These are phyloP conservation scores for Klebsormidium nitens DNA, from an alignment of 139 green algal genomes.

Conservation along the genomic window DNA sequence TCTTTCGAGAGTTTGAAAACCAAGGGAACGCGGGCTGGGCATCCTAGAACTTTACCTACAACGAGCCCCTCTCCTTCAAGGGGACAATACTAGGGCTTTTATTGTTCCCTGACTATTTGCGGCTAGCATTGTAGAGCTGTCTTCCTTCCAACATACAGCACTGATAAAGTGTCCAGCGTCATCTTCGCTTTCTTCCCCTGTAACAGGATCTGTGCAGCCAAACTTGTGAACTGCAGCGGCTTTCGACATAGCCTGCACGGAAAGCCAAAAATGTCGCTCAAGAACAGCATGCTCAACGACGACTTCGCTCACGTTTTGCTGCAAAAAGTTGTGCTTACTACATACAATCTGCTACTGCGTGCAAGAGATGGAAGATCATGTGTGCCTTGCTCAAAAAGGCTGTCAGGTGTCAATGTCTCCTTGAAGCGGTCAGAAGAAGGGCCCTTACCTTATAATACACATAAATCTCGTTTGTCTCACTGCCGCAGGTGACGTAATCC, in stretches of 20 bases:
- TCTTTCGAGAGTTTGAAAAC: too few relatives aligned
- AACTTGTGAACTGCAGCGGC: slow-evolving; percentile 30
- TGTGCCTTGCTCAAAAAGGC: slow-evolving; percentile 17
- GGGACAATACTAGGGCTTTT: slow-evolving; percentile 46
- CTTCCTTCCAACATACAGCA: slow-evolving; percentile 60
- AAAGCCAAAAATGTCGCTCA: not conserved
- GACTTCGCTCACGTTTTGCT: not conserved
- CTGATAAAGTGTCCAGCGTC: slow-evolving; percentile 53
- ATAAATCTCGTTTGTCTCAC: slow-evolving; percentile 67
- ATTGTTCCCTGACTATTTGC: slow-evolving; percentile 63
- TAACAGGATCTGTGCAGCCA: slow-evolving; percentile 22
- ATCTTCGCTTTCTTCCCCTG: slow-evolving; percentile 5
- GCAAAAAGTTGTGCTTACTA: not conserved
- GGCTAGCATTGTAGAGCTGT: slow-evolving; percentile 50
- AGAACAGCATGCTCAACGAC: not conserved
- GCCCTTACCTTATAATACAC: slow-evolving; percentile 58
- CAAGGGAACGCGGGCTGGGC: too few relatives aligned
- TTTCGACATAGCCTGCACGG: slow-evolving; percentile 37
- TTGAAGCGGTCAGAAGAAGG: not conserved
- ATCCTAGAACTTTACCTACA: too few relatives aligned
- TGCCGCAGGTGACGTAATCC: slow-evolving; percentile 76
- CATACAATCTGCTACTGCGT: not conserved
- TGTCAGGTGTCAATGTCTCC: not conserved
- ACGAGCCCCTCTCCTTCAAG: too few relatives aligned
- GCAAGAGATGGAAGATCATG: not conserved